These are phyloP conservation scores for Circinella minor DNA, from an alignment of 371 early-diverging fungal genomes.

Conservation along the genomic window DNA sequence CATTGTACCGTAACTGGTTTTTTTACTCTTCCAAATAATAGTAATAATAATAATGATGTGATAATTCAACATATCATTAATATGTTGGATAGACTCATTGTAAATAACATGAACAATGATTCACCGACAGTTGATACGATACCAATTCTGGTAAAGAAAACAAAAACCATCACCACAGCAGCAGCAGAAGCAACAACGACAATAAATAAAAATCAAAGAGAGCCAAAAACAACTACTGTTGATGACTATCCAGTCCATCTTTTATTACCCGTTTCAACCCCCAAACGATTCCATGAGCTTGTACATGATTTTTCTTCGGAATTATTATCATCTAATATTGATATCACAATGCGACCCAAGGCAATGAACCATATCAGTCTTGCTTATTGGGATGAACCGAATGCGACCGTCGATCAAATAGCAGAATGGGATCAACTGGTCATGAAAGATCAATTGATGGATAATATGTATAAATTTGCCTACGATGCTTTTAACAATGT, in stretches of 20 bases:
- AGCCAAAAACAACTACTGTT: neutral
- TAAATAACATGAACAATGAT: neutral
- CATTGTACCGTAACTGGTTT: slow-evolving; percentile 45
- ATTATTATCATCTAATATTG: neutral
- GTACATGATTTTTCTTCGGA: slow-evolving; percentile 7
- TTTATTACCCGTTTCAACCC: slow-evolving; percentile 28
- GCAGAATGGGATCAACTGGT: slow-evolving; percentile 11
- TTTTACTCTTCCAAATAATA: slow-evolving; percentile 24
- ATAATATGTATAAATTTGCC: slow-evolving; percentile 23
- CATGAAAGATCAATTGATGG: slow-evolving; percentile 18
- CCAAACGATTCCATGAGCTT: slow-evolving; percentile 15
- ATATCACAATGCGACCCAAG: slow-evolving; percentile 28
- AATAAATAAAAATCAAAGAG: too few species aligned
- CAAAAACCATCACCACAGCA: neutral
- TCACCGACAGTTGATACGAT: neutral
- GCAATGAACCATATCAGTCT: slow-evolving; percentile 43
- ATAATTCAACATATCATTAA: slow-evolving; percentile 1
- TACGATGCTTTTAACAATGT: slow-evolving; percentile 6
- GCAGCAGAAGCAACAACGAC: neutral
- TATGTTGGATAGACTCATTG: neutral
- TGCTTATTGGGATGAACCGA: slow-evolving; percentile 49
- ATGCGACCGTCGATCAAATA: slow-evolving; percentile 22
- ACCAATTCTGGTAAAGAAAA: slow-evolving; percentile 14
- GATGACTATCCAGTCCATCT: slow-evolving; percentile 27
- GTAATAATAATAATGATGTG: neutral